Conservation (phyloP, 805 yeast genomes). For the Lachancea meyersii region DNA sequence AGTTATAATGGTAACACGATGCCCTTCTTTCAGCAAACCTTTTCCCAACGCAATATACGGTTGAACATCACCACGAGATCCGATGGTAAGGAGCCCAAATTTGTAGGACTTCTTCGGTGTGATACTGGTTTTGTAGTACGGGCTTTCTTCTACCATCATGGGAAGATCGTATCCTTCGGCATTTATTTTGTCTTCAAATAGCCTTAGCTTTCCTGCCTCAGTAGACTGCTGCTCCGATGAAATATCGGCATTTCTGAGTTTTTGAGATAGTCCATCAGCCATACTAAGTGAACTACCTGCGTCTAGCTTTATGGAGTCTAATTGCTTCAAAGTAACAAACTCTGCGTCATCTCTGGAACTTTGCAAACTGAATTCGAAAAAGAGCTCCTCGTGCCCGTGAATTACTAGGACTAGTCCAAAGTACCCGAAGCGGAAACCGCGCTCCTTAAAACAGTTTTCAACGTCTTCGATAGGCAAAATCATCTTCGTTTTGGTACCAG, state of each 20-base stretch:
- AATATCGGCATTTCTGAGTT: not conserved
- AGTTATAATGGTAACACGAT: constrained; percentile 75
- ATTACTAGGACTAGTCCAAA: constrained; percentile 64
- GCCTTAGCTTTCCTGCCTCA: constrained; percentile 49
- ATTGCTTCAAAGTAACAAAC: constrained; percentile 41
- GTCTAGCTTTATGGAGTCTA: constrained; percentile 20
- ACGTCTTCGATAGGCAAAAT: constrained; percentile 70
- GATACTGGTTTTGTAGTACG: constrained; percentile 44
- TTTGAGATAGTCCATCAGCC: not conserved
- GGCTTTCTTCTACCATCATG: constrained; percentile 60
- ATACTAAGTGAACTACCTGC: not conserved
- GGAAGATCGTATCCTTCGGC: constrained; percentile 63
- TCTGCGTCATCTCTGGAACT: constrained; percentile 71
- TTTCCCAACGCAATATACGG: constrained; percentile 89
- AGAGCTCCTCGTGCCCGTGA: constrained; percentile 69
- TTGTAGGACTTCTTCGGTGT: constrained; percentile 50
- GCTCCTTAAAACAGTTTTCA: constrained; percentile 61
- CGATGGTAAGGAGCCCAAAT: constrained; percentile 76
- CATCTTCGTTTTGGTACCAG: constrained; percentile 76
- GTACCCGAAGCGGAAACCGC: constrained; percentile 63
- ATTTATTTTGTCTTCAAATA: constrained; percentile 62
- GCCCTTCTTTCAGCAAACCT: constrained; percentile 76
- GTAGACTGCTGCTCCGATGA: not conserved
- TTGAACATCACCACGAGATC: constrained; percentile 95
- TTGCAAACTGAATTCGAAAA: constrained; percentile 65